Base-by-base conservation (phyloP, 805 yeast genomes). In the Hanseniaspora osmophila region DNA sequence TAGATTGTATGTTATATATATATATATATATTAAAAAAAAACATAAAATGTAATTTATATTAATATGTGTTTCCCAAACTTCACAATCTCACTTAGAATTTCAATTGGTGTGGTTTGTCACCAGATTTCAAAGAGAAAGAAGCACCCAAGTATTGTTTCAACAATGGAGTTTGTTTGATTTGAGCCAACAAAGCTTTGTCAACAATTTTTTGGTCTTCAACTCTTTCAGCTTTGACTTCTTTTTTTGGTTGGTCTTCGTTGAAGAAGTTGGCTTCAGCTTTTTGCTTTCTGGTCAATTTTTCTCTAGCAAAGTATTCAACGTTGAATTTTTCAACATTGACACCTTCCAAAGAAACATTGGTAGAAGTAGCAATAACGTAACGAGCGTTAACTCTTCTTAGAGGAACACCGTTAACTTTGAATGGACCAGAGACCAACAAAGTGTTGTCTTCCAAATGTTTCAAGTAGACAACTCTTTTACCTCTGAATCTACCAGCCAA, bases 401-500 rank as follows among this genome's bases (percentile, higher is more conserved):
- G 78, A 70, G 98, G 97, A 60, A 90, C 98, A 77, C 98, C 98
- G 76, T 90, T 90, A 65, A 90, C 85, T 80, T 92, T 90, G 95
- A 90, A 92, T 64, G 98, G 98, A 69, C 98, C 98, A 52, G 96
- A 74, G 54, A 90, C 95, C 67, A 90, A 83, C 64, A 90, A 76
- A 56, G 96, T 90, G 86, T 86, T 85, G 80, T 92, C 97, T 75
- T 87, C 95, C 67, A 92, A 79, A 71, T 82, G 74, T 82, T 90
- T 90, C 70, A 90, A 81, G 83, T 83, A 84, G 57, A 90, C 97
- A 63, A 92, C 98, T 77, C 97, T 88, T 85, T 90, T 92, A 71
- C 98, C 98, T 75, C 98, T 85, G 94, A 87, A 90, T 74, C 96
- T 86, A 69, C 98, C 98, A 64, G 97, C 96, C 68, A 90, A 80